phyloP scores from a whole-genome alignment of 2,329 filamentous ascomycete species.

The Fusarium graminum region DNA sequence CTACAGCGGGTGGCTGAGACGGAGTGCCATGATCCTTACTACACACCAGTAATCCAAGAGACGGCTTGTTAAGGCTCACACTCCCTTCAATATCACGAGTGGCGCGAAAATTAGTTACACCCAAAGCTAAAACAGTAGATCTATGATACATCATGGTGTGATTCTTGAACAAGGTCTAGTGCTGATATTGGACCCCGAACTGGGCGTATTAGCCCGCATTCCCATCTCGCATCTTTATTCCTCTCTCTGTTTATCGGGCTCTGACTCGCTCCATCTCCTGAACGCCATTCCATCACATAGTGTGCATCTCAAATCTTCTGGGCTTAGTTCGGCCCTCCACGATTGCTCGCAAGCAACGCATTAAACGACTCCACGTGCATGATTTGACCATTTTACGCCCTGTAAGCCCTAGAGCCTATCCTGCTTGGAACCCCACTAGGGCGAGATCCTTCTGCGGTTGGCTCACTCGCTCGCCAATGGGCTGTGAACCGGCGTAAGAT shows the following conservation, averaged over 20 bases:
- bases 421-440: conserved; percentile 31
- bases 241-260: conserved; percentile 8
- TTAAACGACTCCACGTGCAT: conserved; percentile 13
- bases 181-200: conserved; percentile 28
- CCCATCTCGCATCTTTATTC: conserved; percentile 16
- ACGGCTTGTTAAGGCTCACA: conserved; percentile 1
- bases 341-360: conserved; percentile 16
- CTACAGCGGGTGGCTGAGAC: conserved; percentile 33
- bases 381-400: conserved; percentile 34
- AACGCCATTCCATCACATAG: conserved; percentile 40
- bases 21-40: conserved; percentile 1
- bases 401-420: conserved; percentile 46
- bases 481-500: conserved; percentile 5
- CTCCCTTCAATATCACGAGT: not conserved
- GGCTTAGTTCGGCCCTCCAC: conserved; percentile 14
- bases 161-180: conserved; percentile 26
- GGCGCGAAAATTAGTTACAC: not conserved
- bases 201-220: not conserved
- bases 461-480: conserved; percentile 17
- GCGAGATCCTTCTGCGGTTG: conserved; percentile 18
- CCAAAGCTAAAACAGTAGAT: not conserved
- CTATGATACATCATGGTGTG: conserved; percentile 13
- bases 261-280: conserved; percentile 21
- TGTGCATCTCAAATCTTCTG: conserved; percentile 23
- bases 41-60: conserved; percentile 11